phyloP scores from a whole-genome alignment of 805 yeast species.

The Ogataea pilisensis region DNA sequence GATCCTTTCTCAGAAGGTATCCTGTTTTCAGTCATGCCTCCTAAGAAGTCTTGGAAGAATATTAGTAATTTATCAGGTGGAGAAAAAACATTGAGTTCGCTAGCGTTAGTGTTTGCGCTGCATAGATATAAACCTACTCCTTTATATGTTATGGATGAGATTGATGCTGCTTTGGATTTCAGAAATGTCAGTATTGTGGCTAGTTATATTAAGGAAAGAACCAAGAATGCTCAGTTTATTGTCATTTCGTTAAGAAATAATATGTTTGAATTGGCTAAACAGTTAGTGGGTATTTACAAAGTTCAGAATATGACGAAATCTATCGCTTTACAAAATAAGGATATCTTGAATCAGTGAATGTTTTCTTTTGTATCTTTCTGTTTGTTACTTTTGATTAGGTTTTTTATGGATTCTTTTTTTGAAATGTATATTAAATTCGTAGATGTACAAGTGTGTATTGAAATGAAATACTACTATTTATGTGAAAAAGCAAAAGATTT shows the following conservation, averaged over 20 bases:
- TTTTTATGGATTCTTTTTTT: too few relatives aligned
- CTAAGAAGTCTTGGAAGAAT: slow-evolving; percentile 96
- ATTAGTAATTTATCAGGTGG: slow-evolving; percentile 96
- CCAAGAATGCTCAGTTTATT: slow-evolving; percentile 93
- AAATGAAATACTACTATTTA: too few relatives aligned
- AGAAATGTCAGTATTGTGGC: slow-evolving; percentile 97
- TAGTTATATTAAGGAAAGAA: slow-evolving; percentile 90
- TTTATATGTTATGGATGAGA: slow-evolving; percentile 97
- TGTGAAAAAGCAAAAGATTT: too few relatives aligned
- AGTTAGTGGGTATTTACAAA: slow-evolving; percentile 92
- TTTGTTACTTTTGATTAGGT: slow-evolving; percentile 1
- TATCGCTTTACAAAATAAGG: slow-evolving; percentile 69
- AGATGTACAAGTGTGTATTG: too few relatives aligned
- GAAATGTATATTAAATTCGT: too few relatives aligned
- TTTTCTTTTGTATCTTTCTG: not conserved
- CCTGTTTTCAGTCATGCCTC: slow-evolving; percentile 97
- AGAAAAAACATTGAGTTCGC: slow-evolving; percentile 90
- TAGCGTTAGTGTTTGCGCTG: slow-evolving; percentile 93
- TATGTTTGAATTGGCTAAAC: slow-evolving; percentile 96
- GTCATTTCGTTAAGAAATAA: slow-evolving; percentile 94
- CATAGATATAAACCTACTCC: slow-evolving; percentile 98
- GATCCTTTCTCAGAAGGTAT: slow-evolving; percentile 99
- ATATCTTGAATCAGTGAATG: slow-evolving; percentile 23
- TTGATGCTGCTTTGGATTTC: slow-evolving; percentile 97
- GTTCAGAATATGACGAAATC: slow-evolving; percentile 87